A percentile compares a stretch with the other conserved stretches of the same genome.
Conservation (phyloP, 2,329 filamentous ascomycete species). For the Diaporthe caulivora region DNA sequence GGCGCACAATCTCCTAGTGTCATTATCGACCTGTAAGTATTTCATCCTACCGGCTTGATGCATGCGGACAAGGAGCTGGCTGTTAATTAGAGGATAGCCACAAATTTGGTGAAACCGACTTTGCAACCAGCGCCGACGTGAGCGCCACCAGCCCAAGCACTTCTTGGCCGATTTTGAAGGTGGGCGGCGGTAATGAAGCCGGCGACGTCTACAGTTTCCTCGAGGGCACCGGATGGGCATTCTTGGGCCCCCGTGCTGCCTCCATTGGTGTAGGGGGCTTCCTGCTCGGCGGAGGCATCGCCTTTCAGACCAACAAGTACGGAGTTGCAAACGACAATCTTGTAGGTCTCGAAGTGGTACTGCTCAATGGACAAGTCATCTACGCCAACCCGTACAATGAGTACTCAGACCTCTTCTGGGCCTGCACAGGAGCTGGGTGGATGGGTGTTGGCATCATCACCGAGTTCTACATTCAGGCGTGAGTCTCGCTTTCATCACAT, state of each 20-base stretch:
- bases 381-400: conserved; percentile 37
- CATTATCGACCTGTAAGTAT: conserved; percentile 31
- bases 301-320: conserved; percentile 32
- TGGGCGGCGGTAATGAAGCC: conserved; percentile 32
- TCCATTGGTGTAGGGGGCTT: conserved; percentile 34
- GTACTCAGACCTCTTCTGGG: conserved; percentile 35
- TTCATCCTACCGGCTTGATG: neutral
- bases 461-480: conserved; percentile 37
- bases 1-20: conserved; percentile 35
- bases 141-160: conserved; percentile 23
- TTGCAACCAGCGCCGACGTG: conserved; percentile 16
- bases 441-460: conserved; percentile 29
- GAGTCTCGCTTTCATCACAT: neutral
- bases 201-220: conserved; percentile 31
- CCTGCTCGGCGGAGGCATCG: conserved; percentile 34
- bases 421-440: conserved; percentile 35
- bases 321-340: conserved; percentile 29
- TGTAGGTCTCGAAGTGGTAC: conserved; percentile 33
- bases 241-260: conserved; percentile 32
- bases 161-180: conserved; percentile 36
- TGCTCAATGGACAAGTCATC: conserved; percentile 32
- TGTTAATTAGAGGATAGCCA: neutral
- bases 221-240: conserved; percentile 35
- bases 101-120: conserved; percentile 26
- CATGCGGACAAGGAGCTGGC: neutral